Base-by-base conservation (phyloP, 2,329 filamentous ascomycete genomes). In the Arachnomyces sp. region DNA sequence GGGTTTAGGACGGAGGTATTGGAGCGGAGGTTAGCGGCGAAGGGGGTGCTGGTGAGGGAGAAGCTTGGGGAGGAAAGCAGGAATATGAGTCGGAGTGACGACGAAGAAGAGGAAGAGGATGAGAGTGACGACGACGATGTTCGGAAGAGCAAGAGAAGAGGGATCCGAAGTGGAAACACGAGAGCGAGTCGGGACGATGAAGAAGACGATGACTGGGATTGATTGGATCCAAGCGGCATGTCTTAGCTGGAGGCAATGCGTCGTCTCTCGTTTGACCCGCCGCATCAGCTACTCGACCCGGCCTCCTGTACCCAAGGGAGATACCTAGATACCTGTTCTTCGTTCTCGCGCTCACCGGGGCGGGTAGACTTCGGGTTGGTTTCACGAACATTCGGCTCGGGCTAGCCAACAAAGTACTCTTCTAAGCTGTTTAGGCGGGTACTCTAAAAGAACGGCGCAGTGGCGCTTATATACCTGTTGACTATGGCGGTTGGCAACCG, bases 131-230 rank as follows among this genome's bases (percentile, higher is more conserved):
- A 49, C 39, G 39, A 38, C 5, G 51, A 47, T 13, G 44, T 40
- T 28, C 42, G 44, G 59, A 52, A 17, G 51, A 46, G 39, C 52
- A 56, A 16, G 44, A 40, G 6, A 41, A 40, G 38, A 34, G 45
- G 28, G 50, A 43, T 18, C 35, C 41, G 45, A 37, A 43, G 43
- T 13, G 40, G 38, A 20, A 48, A 48, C 47, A 48, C 53, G 28
- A 48, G 44, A 12, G 59, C 49, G 25, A 50, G 49, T 30, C 49
- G 46, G 9, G 49, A 53, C 37, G 55, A 60, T 32, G 59, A 64
- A 31, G 63, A 64, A 17, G 66, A 68, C 46, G 63, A 65, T 40
- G 66, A 68, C 36, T 71, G 67, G 67, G 68, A 71, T 55, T 70
- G 57, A 65, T 28, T 9, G 14, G 31, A 11, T 36, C 20, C 31